Conservation (phyloP, 2,329 filamentous ascomycete genomes). For the Magnaporthales sp. region DNA sequence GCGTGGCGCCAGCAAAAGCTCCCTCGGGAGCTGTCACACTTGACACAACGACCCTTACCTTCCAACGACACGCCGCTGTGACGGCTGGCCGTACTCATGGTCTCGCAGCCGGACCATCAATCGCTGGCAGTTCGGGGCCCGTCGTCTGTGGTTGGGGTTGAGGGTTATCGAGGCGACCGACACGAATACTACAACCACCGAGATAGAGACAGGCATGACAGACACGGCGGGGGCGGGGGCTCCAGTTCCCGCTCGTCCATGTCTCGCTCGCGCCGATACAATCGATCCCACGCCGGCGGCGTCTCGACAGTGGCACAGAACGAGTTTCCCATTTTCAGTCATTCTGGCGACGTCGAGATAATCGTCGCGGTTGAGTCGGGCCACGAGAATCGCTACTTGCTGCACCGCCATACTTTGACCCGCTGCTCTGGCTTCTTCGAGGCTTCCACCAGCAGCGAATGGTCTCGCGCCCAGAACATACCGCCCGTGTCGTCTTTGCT, state of each 20-base stretch:
- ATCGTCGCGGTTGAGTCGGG: constrained; percentile 56
- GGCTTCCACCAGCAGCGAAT: constrained; percentile 71
- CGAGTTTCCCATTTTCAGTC: constrained; percentile 85
- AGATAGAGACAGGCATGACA: neutral
- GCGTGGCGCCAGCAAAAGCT: neutral
- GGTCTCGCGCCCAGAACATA: constrained; percentile 43
- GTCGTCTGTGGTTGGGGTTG: constrained; percentile 16
- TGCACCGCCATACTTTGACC: constrained; percentile 79
- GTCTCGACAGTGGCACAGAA: constrained; percentile 60
- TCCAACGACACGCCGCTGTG: neutral
- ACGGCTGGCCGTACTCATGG: constrained; percentile 16
- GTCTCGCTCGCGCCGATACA: constrained; percentile 43
- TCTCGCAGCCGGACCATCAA: constrained; percentile 22
- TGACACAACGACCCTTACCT: neutral
- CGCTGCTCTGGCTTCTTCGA: constrained; percentile 94
- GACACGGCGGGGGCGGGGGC: neutral
- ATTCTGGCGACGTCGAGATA: constrained; percentile 90
- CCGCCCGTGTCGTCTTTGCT: constrained; percentile 23
- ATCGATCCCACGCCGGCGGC: constrained; percentile 72
- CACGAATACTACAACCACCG: neutral
- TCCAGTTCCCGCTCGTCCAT: constrained; percentile 7
- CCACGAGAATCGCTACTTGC: constrained; percentile 73
- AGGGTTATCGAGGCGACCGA: neutral
- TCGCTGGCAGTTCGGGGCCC: constrained; percentile 23
- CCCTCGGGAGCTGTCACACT: neutral